These are phyloP conservation scores for Podospora conica DNA, from an alignment of 495 filamentous ascomycete genomes.

Conservation along the genomic window DNA sequence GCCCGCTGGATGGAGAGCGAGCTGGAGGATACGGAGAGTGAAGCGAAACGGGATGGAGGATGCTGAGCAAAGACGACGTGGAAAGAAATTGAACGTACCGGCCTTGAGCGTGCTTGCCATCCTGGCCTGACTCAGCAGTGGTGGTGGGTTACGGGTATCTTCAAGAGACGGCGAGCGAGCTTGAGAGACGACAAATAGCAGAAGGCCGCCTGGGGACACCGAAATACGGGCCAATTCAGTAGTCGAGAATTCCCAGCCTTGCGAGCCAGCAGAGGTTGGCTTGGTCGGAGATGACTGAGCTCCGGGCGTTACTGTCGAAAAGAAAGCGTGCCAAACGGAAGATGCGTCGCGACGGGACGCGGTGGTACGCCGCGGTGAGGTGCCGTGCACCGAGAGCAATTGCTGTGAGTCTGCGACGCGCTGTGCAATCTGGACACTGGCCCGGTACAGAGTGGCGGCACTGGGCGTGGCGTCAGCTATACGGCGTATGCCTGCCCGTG, in stretches of 20 bases:
- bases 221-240: neutral
- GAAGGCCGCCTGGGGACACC: neutral
- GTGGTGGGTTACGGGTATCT: neutral
- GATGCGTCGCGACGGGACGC: neutral
- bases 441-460: neutral
- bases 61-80: neutral
- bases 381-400: neutral
- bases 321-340: neutral
- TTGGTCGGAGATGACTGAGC: neutral
- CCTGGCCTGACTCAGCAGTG: conserved; percentile 23
- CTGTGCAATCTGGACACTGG: neutral
- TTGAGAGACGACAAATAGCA: neutral
- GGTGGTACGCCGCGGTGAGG: neutral
- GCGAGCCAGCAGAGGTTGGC: neutral
- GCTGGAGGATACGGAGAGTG: neutral
- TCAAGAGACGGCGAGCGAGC: conserved; percentile 2
- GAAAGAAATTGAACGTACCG: conserved; percentile 16
- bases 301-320: neutral
- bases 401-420: neutral
- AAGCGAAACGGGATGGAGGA: neutral
- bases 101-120: conserved; percentile 12
- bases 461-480: neutral
- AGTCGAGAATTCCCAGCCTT: neutral
- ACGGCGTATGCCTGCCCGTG: neutral
- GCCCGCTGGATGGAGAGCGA: neutral